A percentile compares a stretch with the other conserved stretches of the same genome.
These are phyloP conservation scores for Diaporthe ilicicola DNA, from an alignment of 2,329 filamentous ascomycete genomes.

Conservation along the genomic window DNA sequence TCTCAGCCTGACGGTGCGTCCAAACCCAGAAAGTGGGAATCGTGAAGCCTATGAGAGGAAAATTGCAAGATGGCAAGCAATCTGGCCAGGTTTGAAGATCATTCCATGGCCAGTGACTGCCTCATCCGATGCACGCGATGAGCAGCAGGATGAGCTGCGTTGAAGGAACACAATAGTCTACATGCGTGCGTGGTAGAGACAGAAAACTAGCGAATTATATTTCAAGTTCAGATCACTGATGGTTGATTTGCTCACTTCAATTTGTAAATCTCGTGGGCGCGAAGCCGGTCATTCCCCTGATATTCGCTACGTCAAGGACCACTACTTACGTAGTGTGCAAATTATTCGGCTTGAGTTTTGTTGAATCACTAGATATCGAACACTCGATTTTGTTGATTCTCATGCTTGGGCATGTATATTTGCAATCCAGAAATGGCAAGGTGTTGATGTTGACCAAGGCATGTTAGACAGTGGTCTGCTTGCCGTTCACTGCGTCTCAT, in stretches of 20 bases:
- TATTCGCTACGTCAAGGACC: too few species aligned
- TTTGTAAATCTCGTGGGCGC: not conserved
- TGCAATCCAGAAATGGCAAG: too few species aligned
- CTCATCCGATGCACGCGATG: not conserved
- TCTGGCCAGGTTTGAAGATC: constrained; percentile 43
- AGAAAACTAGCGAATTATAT: not conserved
- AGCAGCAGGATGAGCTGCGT: not conserved
- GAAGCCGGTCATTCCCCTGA: not conserved
- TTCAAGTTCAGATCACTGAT: not conserved
- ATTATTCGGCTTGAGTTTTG: too few species aligned
- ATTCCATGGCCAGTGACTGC: constrained; percentile 27
- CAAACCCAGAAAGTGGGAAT: constrained; percentile 41
- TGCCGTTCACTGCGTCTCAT: too few species aligned
- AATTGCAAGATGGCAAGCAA: constrained; percentile 40
- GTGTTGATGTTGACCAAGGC: too few species aligned
- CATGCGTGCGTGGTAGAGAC: not conserved
- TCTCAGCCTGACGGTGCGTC: constrained; percentile 45
- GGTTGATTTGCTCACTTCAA: not conserved
- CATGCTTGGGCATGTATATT: too few species aligned
- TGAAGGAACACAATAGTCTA: not conserved
- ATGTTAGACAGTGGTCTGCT: too few species aligned
- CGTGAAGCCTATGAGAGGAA: constrained; percentile 43
- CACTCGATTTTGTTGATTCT: too few species aligned
- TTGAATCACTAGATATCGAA: too few species aligned
- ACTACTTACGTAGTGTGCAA: too few species aligned